phyloP scores from a whole-genome alignment of 805 yeast genomes.

The Nakazawaea holstii region DNA sequence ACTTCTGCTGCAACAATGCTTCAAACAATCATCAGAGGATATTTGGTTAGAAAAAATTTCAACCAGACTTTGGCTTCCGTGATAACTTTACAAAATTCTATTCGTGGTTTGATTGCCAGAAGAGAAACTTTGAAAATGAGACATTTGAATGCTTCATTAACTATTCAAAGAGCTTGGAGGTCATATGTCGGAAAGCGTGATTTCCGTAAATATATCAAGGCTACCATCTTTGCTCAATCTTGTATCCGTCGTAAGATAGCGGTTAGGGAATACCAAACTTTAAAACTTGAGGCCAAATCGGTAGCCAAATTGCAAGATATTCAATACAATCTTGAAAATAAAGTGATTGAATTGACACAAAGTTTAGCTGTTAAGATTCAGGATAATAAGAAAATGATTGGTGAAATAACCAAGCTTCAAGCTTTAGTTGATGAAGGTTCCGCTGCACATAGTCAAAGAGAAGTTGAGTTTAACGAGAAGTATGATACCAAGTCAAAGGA shows the following conservation, averaged over 20 bases:
- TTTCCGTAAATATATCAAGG: constrained; percentile 39
- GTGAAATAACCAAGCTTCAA: constrained; percentile 53
- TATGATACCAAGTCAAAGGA: constrained; percentile 38
- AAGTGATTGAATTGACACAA: constrained; percentile 94
- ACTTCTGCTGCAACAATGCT: constrained; percentile 58
- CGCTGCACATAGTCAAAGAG: constrained; percentile 49
- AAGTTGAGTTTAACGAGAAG: constrained; percentile 43
- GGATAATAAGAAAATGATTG: constrained; percentile 70
- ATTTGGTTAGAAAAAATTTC: constrained; percentile 37
- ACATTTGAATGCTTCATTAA: constrained; percentile 57
- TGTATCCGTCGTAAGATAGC: constrained; percentile 76
- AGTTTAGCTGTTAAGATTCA: constrained; percentile 71
- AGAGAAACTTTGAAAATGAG: constrained; percentile 41
- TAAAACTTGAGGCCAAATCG: constrained; percentile 87
- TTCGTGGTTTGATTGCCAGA: constrained; percentile 53
- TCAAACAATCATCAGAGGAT: constrained; percentile 64
- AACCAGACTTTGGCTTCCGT: constrained; percentile 31
- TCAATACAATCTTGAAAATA: constrained; percentile 89
- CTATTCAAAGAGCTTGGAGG: constrained; percentile 71
- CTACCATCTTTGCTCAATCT: constrained; percentile 72
- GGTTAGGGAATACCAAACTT: constrained; percentile 48
- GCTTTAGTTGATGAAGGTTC: constrained; percentile 48
- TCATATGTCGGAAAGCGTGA: constrained; percentile 56
- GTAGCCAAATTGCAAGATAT: constrained; percentile 87
- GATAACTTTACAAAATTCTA: constrained; percentile 37